Evolutionary conservation across 495 filamentous ascomycete species (phyloP), one percentile per base, ranked within the genome.

Genomic region (Lasiosphaeria ovina): DNA sequence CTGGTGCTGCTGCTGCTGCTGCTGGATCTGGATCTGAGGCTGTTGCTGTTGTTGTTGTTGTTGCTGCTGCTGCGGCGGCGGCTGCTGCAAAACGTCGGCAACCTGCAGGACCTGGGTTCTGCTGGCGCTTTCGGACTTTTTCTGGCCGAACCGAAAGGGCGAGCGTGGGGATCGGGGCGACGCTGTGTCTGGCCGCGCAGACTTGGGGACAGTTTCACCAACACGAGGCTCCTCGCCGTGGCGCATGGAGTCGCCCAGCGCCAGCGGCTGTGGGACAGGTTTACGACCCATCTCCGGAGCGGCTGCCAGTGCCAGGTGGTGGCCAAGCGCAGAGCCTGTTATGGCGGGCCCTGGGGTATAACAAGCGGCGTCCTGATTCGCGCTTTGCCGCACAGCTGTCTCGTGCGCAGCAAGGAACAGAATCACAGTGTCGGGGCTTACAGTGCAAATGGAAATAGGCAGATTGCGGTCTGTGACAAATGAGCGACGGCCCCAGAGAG

Each of bases 161-260:
- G 81, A 83, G 63, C 74, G 80, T 55, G 81, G 81, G 24, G 80
- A 81, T 63, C 74, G 77, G 47, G 79, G 79, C 54, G 80, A 82
- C 57, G 65, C 76, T 47, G 76, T 62, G 59, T 76, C 68, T 65
- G 71, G 58, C 42, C 72, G 66, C 57, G 69, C 74, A 57, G 64
- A 66, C 55, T 70, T 68, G 54, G 69, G 73, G 59, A 72, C 70
- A 50, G 68, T 72, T 68, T 75, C 72, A 69, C 62, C 68, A 67
- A 64, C 60, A 62, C 69, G 62, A 57, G 69, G 62, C 47, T 64
- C 68, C 24, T 71, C 66, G 63, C 55, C 70, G 66, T 69, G 62
- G 65, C 69, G 69, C 67, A 70, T 65, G 60, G 69, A 62, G 55
- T 72, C 66, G 66, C 67, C 65, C 61, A 82, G 72, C 62, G 76